A percentile compares a stretch with the other conserved stretches of the same genome.
Evolutionary conservation across 306 rosid genomes (phyloP).

Genomic region (Glycine soja): DNA sequence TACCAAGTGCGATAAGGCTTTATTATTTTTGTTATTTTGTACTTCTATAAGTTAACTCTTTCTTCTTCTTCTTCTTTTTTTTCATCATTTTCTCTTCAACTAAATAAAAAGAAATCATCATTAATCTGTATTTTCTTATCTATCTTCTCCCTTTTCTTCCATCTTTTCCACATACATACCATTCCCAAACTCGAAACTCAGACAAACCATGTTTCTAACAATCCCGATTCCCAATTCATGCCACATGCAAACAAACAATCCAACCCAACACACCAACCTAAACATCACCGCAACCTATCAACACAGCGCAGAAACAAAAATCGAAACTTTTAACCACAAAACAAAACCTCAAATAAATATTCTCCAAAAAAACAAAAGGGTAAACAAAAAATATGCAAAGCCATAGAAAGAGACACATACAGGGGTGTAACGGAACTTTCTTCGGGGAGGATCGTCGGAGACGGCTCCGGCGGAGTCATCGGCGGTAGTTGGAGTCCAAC

Average conservation of each 20-base stretch:
- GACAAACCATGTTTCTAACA: not conserved
- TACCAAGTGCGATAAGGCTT: too few relatives aligned
- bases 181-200: not conserved
- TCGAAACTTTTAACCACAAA: not conserved
- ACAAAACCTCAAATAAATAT: not conserved
- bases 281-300: not conserved
- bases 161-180: not conserved
- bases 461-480: constrained; percentile 30
- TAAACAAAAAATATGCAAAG: not conserved
- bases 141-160: too few relatives aligned
- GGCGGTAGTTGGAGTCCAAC: constrained; percentile 82
- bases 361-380: not conserved
- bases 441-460: constrained; percentile 80
- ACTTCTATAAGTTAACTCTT: too few relatives aligned
- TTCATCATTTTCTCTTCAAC: not conserved
- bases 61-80: too few relatives aligned
- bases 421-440: constrained; percentile 96
- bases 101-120: not conserved
- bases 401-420: constrained; percentile 48
- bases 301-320: not conserved
- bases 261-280: constrained; percentile 30
- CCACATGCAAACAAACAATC: constrained; percentile 25
- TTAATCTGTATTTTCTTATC: not conserved
- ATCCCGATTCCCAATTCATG: constrained; percentile 31
- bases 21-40: too few relatives aligned